Evolutionary conservation across 2,329 filamentous ascomycete genomes (phyloP).

Genomic region (Ophiocordyceps camponoti-leonardi): DNA sequence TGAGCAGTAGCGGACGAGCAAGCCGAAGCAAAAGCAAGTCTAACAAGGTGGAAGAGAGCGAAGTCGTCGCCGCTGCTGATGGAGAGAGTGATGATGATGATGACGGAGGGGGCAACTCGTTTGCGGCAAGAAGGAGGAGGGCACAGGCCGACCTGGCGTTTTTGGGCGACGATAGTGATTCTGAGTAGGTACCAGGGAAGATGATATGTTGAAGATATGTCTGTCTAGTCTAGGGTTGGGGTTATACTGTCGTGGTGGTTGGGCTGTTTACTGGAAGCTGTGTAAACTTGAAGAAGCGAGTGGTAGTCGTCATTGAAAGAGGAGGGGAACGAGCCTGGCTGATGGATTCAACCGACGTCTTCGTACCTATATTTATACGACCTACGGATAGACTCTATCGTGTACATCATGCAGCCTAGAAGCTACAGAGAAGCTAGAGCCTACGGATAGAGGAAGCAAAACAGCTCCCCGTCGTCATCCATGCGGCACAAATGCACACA

Average conservation of each 20-base stretch:
- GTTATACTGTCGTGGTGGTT: background rate
- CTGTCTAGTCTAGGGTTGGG: background rate
- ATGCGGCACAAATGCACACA: no score
- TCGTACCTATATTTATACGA: no score
- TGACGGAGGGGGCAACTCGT: constrained; percentile 13
- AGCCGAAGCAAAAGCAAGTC: constrained; percentile 19
- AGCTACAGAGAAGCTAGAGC: no score
- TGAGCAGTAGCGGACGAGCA: constrained; percentile 19
- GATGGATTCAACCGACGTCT: no score
- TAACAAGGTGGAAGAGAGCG: constrained; percentile 14
- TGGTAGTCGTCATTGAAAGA: no score
- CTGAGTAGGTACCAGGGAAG: constrained; percentile 24
- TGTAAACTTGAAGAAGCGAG: no score
- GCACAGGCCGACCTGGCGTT: constrained; percentile 43
- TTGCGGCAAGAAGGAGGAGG: constrained; percentile 27
- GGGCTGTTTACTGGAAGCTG: background rate
- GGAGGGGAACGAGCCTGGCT: no score
- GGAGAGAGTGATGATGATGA: constrained; percentile 13
- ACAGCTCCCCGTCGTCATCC: no score
- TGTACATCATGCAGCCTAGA: no score
- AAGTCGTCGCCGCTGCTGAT: constrained; percentile 11
- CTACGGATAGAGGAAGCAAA: no score
- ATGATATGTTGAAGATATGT: background rate
- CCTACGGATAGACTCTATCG: no score
- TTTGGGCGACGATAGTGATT: constrained; percentile 51